Percentiles rank a stretch among this genome's conserved stretches.
Evolutionary conservation across 2,329 filamentous ascomycete species (phyloP).

Genomic region (Ceratocystiopsis minuta): DNA sequence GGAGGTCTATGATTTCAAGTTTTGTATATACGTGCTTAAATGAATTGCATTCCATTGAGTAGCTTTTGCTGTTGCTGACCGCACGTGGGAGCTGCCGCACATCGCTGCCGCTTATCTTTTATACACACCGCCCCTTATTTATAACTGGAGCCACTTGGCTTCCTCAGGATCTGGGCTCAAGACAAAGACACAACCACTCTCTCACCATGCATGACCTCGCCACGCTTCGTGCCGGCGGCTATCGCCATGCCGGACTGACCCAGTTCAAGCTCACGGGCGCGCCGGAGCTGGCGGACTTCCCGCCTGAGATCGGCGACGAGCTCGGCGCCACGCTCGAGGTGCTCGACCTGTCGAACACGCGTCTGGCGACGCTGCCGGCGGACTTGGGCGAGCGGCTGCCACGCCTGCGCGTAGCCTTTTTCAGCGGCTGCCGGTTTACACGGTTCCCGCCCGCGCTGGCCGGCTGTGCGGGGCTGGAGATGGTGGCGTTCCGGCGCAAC

Average conservation of each 20-base stretch:
- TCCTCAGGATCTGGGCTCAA: no score
- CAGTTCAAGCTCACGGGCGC: constrained; percentile 17
- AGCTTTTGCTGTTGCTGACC: no score
- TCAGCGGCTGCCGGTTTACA: constrained; percentile 26
- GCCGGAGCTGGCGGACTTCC: constrained; percentile 18
- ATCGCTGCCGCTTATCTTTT: no score
- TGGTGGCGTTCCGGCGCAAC: constrained; percentile 30
- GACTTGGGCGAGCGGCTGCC: constrained; percentile 20
- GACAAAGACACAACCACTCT: neutral
- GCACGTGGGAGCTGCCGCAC: no score
- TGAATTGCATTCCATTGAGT: no score
- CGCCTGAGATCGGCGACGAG: constrained; percentile 20
- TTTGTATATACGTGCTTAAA: no score
- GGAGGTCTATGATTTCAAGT: neutral
- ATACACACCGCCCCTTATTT: no score
- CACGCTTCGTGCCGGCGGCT: constrained; percentile 16
- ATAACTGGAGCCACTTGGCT: no score
- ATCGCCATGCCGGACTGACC: constrained; percentile 13
- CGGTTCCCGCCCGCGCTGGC: constrained; percentile 23
- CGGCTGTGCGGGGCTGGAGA: constrained; percentile 26
- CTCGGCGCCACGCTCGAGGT: constrained; percentile 24
- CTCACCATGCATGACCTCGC: constrained; percentile 16
- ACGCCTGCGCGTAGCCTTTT: constrained; percentile 27
- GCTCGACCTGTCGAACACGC: constrained; percentile 29
- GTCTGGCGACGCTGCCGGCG: constrained; percentile 21